These are phyloP conservation scores for Rhynchosporium graminicola DNA, from an alignment of 2,329 filamentous ascomycete species.

Conservation along the genomic window DNA sequence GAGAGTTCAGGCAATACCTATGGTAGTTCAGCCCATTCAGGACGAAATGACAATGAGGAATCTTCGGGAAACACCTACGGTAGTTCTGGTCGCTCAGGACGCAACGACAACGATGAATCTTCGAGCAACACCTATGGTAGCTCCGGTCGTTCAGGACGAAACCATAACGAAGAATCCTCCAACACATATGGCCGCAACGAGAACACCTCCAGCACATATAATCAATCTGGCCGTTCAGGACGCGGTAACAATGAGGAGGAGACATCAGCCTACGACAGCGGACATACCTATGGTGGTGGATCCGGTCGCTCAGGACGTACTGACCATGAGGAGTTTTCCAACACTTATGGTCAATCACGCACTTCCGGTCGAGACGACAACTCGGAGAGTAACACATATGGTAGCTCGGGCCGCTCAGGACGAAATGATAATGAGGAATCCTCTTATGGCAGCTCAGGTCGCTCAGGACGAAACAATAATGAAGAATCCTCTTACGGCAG, in stretches of 20 bases:
- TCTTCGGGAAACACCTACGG: slow-evolving; percentile 9
- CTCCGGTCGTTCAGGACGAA: not conserved
- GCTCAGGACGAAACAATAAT: slow-evolving; percentile 5
- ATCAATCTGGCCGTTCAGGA: not conserved
- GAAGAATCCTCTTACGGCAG: not conserved
- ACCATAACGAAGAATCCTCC: slow-evolving; percentile 3
- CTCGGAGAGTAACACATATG: slow-evolving; percentile 5
- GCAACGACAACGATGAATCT: slow-evolving; percentile 9
- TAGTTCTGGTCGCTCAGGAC: slow-evolving; percentile 1
- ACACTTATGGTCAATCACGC: not conserved
- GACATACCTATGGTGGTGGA: not conserved
- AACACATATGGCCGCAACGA: not conserved
- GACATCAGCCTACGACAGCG: slow-evolving; percentile 4
- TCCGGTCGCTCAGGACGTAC: not conserved
- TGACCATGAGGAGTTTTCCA: not conserved
- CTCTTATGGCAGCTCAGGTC: not conserved
- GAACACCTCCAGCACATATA: not conserved
- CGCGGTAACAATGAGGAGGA: not conserved
- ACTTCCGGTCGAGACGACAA: not conserved
- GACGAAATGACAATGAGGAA: slow-evolving; percentile 3
- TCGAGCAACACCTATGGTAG: slow-evolving; percentile 1
- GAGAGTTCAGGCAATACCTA: slow-evolving; percentile 12
- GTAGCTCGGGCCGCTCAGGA: not conserved
- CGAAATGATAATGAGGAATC: slow-evolving; percentile 1
- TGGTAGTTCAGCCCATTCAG: slow-evolving; percentile 7